Percentiles rank a stretch among this genome's conserved stretches.
phyloP scores from a whole-genome alignment of 225 moss, liverwort and hornwort genomes.

The Takakia lepidozioides region DNA sequence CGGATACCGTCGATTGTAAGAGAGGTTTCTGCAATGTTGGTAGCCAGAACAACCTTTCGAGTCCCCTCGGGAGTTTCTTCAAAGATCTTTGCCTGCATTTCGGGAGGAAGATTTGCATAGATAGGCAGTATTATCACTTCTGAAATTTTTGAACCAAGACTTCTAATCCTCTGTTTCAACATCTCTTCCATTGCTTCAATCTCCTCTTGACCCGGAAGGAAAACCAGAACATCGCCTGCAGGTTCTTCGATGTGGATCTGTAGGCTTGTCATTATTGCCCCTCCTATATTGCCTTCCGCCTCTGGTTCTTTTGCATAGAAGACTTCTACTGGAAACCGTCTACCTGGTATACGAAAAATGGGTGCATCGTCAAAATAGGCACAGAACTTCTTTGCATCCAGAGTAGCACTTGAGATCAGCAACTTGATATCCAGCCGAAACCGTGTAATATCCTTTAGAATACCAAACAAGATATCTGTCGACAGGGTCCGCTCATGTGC shows the following conservation, averaged over 20 bases:
- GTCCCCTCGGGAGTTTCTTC: constrained; percentile 48
- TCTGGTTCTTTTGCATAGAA: constrained; percentile 47
- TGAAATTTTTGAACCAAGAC: constrained; percentile 44
- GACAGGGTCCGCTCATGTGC: constrained; percentile 53
- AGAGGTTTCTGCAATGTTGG: constrained; percentile 52
- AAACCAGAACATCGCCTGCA: constrained; percentile 39
- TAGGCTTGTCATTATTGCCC: constrained; percentile 33
- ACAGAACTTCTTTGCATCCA: constrained; percentile 39
- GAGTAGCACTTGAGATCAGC: constrained; percentile 47
- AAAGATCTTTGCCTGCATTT: constrained; percentile 47
- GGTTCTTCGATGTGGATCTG: constrained; percentile 40
- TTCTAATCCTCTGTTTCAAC: constrained; percentile 40
- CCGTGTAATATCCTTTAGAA: constrained; percentile 36
- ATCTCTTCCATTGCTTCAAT: constrained; percentile 47
- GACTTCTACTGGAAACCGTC: constrained; percentile 46
- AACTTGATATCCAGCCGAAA: constrained; percentile 48
- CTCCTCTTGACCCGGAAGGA: constrained; percentile 48
- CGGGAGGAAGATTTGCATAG: constrained; percentile 46
- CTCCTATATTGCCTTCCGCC: constrained; percentile 49
- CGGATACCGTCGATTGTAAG: constrained; percentile 51
- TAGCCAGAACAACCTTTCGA: constrained; percentile 44
- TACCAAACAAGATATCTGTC: constrained; percentile 44
- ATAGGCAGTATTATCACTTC: constrained; percentile 53
- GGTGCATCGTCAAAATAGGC: constrained; percentile 46
- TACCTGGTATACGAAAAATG: constrained; percentile 51